Percentiles rank a stretch among this genome's conserved stretches.
Conservation (phyloP, 805 yeast genomes). For the Monosporozyma solicola region DNA sequence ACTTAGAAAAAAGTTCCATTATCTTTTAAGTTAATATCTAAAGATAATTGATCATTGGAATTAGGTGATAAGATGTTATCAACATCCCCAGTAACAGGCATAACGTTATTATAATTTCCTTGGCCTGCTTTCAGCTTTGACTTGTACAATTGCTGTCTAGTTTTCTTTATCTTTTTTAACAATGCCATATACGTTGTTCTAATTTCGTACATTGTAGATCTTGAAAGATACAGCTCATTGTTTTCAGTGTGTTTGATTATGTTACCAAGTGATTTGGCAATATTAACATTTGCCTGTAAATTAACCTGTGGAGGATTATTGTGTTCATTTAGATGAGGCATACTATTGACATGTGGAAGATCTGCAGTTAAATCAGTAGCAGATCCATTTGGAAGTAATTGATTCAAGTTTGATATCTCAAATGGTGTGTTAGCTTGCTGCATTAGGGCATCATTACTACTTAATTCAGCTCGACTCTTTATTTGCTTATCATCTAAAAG, state of each 20-base stretch:
- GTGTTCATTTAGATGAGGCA: not conserved
- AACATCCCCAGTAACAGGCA: not conserved
- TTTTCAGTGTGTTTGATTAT: slow-evolving; percentile 25
- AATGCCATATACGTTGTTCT: slow-evolving; percentile 17
- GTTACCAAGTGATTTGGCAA: slow-evolving; percentile 26
- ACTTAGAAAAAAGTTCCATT: not conserved
- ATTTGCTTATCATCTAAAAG: not conserved
- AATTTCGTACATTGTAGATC: slow-evolving; percentile 20
- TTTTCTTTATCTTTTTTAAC: slow-evolving; percentile 19
- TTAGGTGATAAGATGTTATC: not conserved
- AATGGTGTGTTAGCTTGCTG: slow-evolving; percentile 1
- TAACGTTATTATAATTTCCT: slow-evolving; percentile 10
- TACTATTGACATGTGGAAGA: not conserved
- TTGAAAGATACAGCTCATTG: slow-evolving; percentile 23
- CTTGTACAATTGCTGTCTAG: slow-evolving; percentile 10
- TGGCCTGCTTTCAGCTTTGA: slow-evolving; percentile 9
- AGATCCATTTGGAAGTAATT: slow-evolving; percentile 6
- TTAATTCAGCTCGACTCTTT: not conserved
- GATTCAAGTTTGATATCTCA: slow-evolving; percentile 14
- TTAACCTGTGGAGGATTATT: not conserved
- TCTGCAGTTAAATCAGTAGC: not conserved
- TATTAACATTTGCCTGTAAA: slow-evolving; percentile 21
- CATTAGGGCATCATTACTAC: not conserved
- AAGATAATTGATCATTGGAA: not conserved
- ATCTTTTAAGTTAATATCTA: not conserved